Conservation (phyloP, 2,329 filamentous ascomycete species). For the Alternaria infectoria region DNA sequence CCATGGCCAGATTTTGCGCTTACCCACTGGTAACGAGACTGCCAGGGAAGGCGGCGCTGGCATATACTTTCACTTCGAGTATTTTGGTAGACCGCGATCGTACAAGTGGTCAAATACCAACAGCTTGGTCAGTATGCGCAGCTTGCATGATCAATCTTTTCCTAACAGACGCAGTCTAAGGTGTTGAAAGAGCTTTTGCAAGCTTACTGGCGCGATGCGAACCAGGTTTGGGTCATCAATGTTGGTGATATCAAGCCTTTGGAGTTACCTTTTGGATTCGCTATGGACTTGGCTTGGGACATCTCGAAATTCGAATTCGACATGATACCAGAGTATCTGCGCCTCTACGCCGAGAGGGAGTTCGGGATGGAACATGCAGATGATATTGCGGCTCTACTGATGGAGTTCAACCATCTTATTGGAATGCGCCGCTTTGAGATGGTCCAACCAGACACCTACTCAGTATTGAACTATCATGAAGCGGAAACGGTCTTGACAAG, state of each 20-base stretch:
- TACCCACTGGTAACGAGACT: slow-evolving; percentile 64
- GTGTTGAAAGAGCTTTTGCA: slow-evolving; percentile 69
- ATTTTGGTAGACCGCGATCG: slow-evolving; percentile 63
- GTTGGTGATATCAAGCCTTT: slow-evolving; percentile 68
- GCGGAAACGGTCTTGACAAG: slow-evolving; percentile 61
- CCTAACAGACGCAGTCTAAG: slow-evolving; percentile 32
- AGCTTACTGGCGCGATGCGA: slow-evolving; percentile 62
- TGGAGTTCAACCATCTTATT: slow-evolving; percentile 50
- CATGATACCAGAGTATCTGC: slow-evolving; percentile 54
- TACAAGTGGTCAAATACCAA: slow-evolving; percentile 67
- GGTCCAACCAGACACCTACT: slow-evolving; percentile 50
- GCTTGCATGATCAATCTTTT: neutral
- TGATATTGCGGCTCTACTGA: slow-evolving; percentile 1
- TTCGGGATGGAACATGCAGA: slow-evolving; percentile 14
- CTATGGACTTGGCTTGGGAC: slow-evolving; percentile 8
- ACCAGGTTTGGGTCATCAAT: slow-evolving; percentile 69
- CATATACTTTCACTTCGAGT: slow-evolving; percentile 68
- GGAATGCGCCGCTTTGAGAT: slow-evolving; percentile 61
- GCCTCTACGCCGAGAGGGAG: slow-evolving; percentile 48
- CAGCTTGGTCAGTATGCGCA: slow-evolving; percentile 55
- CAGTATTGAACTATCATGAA: slow-evolving; percentile 62
- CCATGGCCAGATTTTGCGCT: slow-evolving; percentile 66
- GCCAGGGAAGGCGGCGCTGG: slow-evolving; percentile 64
- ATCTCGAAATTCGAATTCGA: slow-evolving; percentile 9
- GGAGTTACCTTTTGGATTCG: slow-evolving; percentile 30